phyloP scores from a whole-genome alignment of 805 yeast genomes.

The Candida ovalis region DNA sequence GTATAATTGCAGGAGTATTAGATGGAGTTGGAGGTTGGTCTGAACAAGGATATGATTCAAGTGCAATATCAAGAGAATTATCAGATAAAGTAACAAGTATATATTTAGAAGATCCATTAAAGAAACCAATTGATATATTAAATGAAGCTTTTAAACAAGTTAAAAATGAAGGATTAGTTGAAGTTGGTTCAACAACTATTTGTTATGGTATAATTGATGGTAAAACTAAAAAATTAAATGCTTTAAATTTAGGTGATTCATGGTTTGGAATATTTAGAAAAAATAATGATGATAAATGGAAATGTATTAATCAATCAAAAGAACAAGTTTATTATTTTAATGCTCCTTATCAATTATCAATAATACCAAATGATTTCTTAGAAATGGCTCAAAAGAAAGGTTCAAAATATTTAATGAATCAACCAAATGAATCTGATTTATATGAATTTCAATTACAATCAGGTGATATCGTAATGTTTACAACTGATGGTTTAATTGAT shows the following conservation, averaged over 20 bases:
- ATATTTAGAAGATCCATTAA: slow-evolving; percentile 25
- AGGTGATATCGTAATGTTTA: slow-evolving; percentile 76
- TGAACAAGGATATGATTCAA: slow-evolving; percentile 84
- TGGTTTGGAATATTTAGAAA: slow-evolving; percentile 84
- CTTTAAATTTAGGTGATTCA: slow-evolving; percentile 90
- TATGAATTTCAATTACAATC: slow-evolving; percentile 61
- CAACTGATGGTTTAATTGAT: slow-evolving; percentile 93
- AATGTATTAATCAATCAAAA: slow-evolving; percentile 60
- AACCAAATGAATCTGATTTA: slow-evolving; percentile 65
- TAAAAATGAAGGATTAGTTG: slow-evolving; percentile 51
- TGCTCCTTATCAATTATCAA: slow-evolving; percentile 87
- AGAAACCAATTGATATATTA: slow-evolving; percentile 47
- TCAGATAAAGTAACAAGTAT: slow-evolving; percentile 50
- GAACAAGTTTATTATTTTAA: slow-evolving; percentile 86
- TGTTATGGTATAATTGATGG: slow-evolving; percentile 72
- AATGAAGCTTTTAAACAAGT: slow-evolving; percentile 53
- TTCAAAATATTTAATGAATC: slow-evolving; percentile 63
- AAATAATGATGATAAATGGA: slow-evolving; percentile 21
- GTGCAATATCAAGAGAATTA: slow-evolving; percentile 79
- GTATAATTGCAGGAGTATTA: slow-evolving; percentile 71
- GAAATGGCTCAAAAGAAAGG: slow-evolving; percentile 52
- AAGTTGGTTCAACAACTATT: slow-evolving; percentile 93
- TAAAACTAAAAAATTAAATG: slow-evolving; percentile 46
- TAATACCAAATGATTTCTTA: slow-evolving; percentile 64
- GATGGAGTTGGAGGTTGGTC: slow-evolving; percentile 99